Evolutionary conservation across 2,329 filamentous ascomycete species (phyloP).

Genomic region (Cryphonectria carpinicola): DNA sequence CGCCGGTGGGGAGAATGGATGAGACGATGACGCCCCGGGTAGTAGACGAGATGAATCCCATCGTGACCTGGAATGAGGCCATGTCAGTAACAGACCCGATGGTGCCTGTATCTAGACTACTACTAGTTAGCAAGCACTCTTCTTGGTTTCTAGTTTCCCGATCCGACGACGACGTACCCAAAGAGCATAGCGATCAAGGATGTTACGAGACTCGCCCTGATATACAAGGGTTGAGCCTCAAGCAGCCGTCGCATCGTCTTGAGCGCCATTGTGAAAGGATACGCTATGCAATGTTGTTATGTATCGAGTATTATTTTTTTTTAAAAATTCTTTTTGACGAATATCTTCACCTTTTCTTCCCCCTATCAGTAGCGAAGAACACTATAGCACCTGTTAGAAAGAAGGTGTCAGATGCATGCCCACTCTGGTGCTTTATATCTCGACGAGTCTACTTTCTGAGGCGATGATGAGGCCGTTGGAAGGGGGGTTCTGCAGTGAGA

Average conservation of each 20-base stretch:
- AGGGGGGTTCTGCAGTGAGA: background rate
- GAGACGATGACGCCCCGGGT: constrained; percentile 65
- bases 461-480: background rate
- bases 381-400: background rate
- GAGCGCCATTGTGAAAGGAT: background rate
- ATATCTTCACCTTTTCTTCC: background rate
- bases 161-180: constrained; percentile 21
- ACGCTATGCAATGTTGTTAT: too few relatives aligned
- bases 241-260: constrained; percentile 14
- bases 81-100: constrained; percentile 65
- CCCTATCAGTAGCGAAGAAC: background rate
- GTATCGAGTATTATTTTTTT: background rate
- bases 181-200: constrained; percentile 31
- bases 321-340: background rate
- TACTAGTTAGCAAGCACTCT: background rate
- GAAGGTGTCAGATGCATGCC: background rate
- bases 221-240: constrained; percentile 28
- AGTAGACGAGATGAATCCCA: constrained; percentile 57
- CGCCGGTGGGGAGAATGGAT: constrained; percentile 61
- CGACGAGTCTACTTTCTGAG: background rate
- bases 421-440: constrained; percentile 2
- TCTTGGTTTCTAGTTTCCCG: too few relatives aligned
- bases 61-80: constrained; percentile 52
- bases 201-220: constrained; percentile 30
- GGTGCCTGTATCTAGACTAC: constrained; percentile 49